Conservation (phyloP, 768 basidiomycete species). For the Xanthoconium purpureum region DNA sequence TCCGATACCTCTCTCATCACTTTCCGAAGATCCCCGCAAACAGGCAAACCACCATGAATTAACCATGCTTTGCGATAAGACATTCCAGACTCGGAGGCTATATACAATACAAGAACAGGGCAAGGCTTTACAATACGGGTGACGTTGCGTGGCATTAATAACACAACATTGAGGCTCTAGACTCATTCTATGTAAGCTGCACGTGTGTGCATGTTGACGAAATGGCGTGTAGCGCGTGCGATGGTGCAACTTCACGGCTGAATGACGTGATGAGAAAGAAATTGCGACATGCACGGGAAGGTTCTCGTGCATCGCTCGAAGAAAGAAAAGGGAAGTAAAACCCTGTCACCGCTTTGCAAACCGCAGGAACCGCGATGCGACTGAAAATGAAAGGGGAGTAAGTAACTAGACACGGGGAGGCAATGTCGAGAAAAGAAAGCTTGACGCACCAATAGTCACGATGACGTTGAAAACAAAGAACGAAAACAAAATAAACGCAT, state of each 20-base stretch:
- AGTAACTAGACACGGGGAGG: not conserved
- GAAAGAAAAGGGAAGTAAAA: not conserved
- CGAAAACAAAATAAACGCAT: constrained; percentile 62
- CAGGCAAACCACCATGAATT: not conserved
- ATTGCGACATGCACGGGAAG: not conserved
- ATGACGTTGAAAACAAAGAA: constrained; percentile 73
- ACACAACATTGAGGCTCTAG: not conserved
- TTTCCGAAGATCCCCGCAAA: too few relatives aligned
- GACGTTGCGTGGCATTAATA: not conserved
- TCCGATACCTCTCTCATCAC: too few relatives aligned
- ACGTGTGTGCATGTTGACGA: not conserved
- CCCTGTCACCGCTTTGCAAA: constrained; percentile 55
- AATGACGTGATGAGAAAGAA: not conserved
- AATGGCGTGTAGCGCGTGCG: not conserved
- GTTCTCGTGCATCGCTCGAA: not conserved
- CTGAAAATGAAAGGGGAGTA: constrained; percentile 16
- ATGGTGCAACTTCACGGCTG: not conserved
- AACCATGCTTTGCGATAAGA: not conserved
- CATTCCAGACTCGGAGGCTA: not conserved
- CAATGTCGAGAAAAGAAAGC: not conserved
- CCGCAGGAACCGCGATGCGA: constrained; percentile 69
- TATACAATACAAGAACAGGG: not conserved
- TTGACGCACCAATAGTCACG: constrained; percentile 46
- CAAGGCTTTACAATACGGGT: not conserved
- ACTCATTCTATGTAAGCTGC: not conserved